These are phyloP conservation scores for Opeltia flavorubescens DNA, from an alignment of 495 filamentous ascomycete genomes.

Conservation along the genomic window DNA sequence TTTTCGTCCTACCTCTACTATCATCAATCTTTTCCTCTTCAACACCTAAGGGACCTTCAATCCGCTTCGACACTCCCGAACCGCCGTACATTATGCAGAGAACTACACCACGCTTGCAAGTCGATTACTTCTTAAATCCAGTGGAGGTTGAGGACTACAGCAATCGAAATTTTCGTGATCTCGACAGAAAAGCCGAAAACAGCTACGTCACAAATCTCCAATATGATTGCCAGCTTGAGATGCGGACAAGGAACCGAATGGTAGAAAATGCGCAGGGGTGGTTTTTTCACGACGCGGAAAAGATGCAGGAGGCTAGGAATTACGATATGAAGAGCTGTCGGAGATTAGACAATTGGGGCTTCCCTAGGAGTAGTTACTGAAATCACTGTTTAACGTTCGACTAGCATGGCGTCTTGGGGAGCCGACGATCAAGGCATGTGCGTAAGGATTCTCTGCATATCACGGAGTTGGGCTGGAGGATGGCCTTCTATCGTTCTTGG, in stretches of 20 bases:
- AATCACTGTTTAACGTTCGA: background rate
- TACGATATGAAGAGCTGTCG: constrained; percentile 47
- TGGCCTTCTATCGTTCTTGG: too few species aligned
- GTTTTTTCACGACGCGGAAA: constrained; percentile 67
- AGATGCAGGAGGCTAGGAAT: constrained; percentile 51
- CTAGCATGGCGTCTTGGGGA: constrained; percentile 4
- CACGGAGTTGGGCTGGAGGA: too few species aligned
- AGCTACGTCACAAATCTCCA: constrained; percentile 51
- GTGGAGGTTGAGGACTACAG: constrained; percentile 56
- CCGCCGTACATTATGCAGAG: constrained; percentile 60
- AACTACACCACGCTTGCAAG: constrained; percentile 50
- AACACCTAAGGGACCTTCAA: constrained; percentile 45
- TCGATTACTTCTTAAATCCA: constrained; percentile 79
- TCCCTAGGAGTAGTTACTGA: constrained; percentile 10
- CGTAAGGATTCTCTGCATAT: too few species aligned
- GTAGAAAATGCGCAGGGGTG: constrained; percentile 75
- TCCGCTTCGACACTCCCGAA: constrained; percentile 52
- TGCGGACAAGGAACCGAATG: constrained; percentile 43
- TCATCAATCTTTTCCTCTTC: constrained; percentile 63
- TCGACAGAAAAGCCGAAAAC: constrained; percentile 66
- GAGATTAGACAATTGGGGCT: constrained; percentile 31
- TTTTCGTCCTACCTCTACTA: constrained; percentile 79
- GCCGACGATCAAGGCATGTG: background rate
- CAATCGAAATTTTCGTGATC: constrained; percentile 45
- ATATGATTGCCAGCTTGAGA: constrained; percentile 59